Conservation (phyloP, 495 filamentous ascomycete species). For the Penicillium nucicola region DNA sequence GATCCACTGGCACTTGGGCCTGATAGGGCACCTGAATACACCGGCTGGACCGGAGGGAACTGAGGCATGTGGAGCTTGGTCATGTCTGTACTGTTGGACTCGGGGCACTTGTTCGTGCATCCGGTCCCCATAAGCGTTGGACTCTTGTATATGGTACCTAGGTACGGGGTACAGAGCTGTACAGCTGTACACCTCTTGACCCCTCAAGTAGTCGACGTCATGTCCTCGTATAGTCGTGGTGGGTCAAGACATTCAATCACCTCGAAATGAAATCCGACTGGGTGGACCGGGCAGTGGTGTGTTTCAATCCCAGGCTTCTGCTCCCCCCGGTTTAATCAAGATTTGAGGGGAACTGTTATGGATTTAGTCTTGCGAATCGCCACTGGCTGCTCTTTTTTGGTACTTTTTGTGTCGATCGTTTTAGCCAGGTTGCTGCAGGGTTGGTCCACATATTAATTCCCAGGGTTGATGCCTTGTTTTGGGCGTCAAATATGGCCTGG, state of each 20-base stretch:
- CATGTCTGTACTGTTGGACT: slow-evolving; percentile 5
- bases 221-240: slow-evolving; percentile 23
- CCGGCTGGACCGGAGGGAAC: slow-evolving; percentile 25
- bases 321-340: slow-evolving; percentile 9
- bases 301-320: slow-evolving; percentile 20
- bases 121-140: background rate
- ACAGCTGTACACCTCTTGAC: background rate
- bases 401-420: no score
- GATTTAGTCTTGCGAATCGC: no score
- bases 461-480: no score
- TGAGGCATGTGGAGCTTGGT: slow-evolving; percentile 15
- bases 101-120: background rate
- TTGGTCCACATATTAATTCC: no score
- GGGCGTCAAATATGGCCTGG: no score
- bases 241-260: slow-evolving; percentile 17
- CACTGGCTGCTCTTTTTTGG: no score
- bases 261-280: slow-evolving; percentile 26
- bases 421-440: no score
- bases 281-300: slow-evolving; percentile 9
- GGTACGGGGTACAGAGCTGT: no score
- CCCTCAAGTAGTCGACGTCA: slow-evolving; percentile 28
- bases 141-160: no score
- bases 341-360: no score
- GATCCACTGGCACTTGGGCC: slow-evolving; percentile 9
- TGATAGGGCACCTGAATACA: background rate